Conservation (phyloP, 805 yeast genomes). For the Wickerhamomyces rabaulensis region DNA sequence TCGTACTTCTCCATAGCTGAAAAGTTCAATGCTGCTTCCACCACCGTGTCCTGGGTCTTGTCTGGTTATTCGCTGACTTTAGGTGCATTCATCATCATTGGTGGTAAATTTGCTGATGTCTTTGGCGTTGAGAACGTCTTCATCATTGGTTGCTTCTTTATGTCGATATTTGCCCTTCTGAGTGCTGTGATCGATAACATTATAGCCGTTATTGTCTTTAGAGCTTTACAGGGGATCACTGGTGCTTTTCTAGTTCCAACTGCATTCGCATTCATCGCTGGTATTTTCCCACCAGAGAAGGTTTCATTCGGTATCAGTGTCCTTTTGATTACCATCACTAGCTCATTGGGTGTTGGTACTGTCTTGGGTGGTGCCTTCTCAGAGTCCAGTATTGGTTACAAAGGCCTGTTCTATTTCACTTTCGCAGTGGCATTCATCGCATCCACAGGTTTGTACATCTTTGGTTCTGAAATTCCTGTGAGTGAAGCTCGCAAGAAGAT, state of each 20-base stretch:
- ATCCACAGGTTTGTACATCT: conserved; percentile 22
- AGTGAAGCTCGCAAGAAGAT: conserved; percentile 17
- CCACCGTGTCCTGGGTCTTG: conserved; percentile 33
- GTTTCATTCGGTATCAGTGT: conserved; percentile 24
- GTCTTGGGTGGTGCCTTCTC: conserved; percentile 42
- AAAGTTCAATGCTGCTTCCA: conserved; percentile 1
- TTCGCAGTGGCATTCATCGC: conserved; percentile 27
- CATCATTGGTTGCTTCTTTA: conserved; percentile 18
- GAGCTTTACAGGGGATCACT: conserved; percentile 41
- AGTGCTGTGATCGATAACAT: conserved; percentile 32
- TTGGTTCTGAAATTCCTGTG: conserved; percentile 26
- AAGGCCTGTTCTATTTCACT: conserved; percentile 32
- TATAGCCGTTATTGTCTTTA: conserved; percentile 34
- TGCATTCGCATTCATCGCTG: conserved; percentile 28
- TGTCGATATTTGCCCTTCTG: conserved; percentile 27
- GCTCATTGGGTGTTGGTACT: conserved; percentile 34
- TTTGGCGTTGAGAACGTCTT: conserved; percentile 33
- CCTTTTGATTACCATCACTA: conserved; percentile 23
- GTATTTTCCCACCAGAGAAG: conserved; percentile 24
- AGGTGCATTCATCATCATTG: conserved; percentile 37
- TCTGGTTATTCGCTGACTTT: conserved; percentile 40
- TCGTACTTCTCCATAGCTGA: conserved; percentile 1
- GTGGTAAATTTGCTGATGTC: conserved; percentile 39
- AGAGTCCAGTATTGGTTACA: conserved; percentile 31
- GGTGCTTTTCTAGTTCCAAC: conserved; percentile 38